These are phyloP conservation scores for Penicillium sp. DNA, from an alignment of 2,329 filamentous ascomycete species.

Conservation along the genomic window DNA sequence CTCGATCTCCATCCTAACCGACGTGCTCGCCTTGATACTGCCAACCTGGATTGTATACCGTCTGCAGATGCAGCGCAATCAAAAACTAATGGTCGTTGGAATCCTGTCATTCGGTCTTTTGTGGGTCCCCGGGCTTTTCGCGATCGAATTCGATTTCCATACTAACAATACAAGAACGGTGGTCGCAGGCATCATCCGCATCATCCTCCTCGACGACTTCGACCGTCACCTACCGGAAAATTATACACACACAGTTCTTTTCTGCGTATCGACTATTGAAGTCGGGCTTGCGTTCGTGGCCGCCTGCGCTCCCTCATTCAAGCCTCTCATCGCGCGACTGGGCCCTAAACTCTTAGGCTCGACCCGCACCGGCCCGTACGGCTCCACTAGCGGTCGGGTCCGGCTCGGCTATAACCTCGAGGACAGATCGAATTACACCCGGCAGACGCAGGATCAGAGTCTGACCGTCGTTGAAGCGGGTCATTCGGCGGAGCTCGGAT, in stretches of 20 bases:
- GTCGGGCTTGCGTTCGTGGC: slow-evolving; percentile 9
- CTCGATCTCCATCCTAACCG: slow-evolving; percentile 8
- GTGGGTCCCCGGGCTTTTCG: background rate
- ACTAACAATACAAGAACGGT: slow-evolving; percentile 7
- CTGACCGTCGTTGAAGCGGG: background rate
- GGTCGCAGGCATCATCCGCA: slow-evolving; percentile 4
- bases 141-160: no score
- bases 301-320: slow-evolving; percentile 9
- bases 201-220: slow-evolving; percentile 9
- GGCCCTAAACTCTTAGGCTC: slow-evolving; percentile 4
- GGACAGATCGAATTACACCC: background rate
- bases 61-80: slow-evolving; percentile 8
- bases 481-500: background rate
- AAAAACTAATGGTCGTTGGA: slow-evolving; percentile 11
- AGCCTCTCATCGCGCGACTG: slow-evolving; percentile 4
- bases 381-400: slow-evolving; percentile 3
- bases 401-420: slow-evolving; percentile 3
- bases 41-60: slow-evolving; percentile 11
- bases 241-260: slow-evolving; percentile 5
- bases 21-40: slow-evolving; percentile 1
- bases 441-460: background rate
- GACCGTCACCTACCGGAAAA: slow-evolving; percentile 7
- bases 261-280: slow-evolving; percentile 11
- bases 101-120: slow-evolving; percentile 12
- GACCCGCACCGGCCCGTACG: slow-evolving; percentile 1